phyloP scores from a whole-genome alignment of 2,329 filamentous ascomycete genomes.

The Arthrobotrys pseudoclavata region DNA sequence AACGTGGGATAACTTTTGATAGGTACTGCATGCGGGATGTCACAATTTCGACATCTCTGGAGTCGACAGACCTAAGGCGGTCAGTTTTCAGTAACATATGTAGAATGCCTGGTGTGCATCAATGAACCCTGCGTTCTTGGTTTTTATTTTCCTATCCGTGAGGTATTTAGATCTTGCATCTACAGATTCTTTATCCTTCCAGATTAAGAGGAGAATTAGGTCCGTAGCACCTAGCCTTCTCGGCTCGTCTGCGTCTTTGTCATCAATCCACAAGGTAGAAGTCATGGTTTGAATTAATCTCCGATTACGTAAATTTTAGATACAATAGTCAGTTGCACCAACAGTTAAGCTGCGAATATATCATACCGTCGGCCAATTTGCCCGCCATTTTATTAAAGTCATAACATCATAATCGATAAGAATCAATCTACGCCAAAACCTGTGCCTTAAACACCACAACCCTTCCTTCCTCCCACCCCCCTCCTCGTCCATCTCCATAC shows the following conservation, averaged over 20 bases:
- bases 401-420: background rate
- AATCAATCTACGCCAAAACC: slow-evolving; percentile 14
- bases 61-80: too few species aligned
- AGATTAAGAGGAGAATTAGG: background rate
- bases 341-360: background rate
- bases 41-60: background rate
- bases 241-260: background rate
- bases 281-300: background rate
- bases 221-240: background rate
- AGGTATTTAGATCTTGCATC: background rate
- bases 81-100: background rate
- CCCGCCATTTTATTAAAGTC: slow-evolving; percentile 1
- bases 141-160: background rate
- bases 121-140: background rate
- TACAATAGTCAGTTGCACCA: background rate
- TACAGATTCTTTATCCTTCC: background rate
- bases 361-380: background rate
- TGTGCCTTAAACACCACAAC: slow-evolving; percentile 43
- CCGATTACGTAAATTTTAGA: slow-evolving; percentile 1
- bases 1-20: background rate
- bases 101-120: background rate
- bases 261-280: background rate
- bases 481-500: slow-evolving; percentile 47
- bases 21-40: background rate
- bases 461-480: slow-evolving; percentile 35